Conservation (phyloP, 257 asterid genomes). For the Primulina eburnea region DNA sequence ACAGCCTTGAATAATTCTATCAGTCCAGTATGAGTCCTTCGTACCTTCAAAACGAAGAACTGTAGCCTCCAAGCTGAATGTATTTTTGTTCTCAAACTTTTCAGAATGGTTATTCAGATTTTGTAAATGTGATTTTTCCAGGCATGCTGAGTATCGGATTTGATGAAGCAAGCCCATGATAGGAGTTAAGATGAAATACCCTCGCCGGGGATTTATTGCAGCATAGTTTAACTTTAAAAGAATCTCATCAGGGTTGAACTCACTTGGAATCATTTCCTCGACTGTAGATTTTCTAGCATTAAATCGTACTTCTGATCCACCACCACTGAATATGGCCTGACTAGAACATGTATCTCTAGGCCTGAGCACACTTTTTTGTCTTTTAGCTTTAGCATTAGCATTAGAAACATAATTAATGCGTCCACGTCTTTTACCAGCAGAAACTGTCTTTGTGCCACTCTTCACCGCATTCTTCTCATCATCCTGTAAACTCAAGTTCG, state of each 20-base stretch:
- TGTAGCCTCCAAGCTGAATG: conserved; percentile 23
- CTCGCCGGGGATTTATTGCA: conserved; percentile 54
- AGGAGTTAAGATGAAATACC: conserved; percentile 27
- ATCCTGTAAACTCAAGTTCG: conserved; percentile 29
- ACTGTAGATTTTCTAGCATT: conserved; percentile 25
- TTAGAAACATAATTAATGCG: conserved; percentile 14
- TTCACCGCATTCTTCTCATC: conserved; percentile 26
- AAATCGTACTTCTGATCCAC: not conserved
- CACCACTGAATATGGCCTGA: not conserved
- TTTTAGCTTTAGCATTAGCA: conserved; percentile 13
- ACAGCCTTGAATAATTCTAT: conserved; percentile 42
- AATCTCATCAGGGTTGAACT: conserved; percentile 39
- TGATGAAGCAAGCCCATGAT: conserved; percentile 41
- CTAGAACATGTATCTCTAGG: conserved; percentile 1
- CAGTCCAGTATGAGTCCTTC: conserved; percentile 67
- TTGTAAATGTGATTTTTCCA: conserved; percentile 23
- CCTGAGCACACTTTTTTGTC: conserved; percentile 12
- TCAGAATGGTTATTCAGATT: conserved; percentile 18
- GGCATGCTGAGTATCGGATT: conserved; percentile 40
- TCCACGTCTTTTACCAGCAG: conserved; percentile 27
- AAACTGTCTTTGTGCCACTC: conserved; percentile 23
- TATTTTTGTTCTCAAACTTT: conserved; percentile 19
- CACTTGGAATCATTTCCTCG: conserved; percentile 27
- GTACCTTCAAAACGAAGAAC: conserved; percentile 36
- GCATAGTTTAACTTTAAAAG: conserved; percentile 47